Evolutionary conservation across 768 basidiomycete genomes (phyloP), one percentile per base, ranked within the genome.

Genomic region (Chlorophyllum brunneum): DNA sequence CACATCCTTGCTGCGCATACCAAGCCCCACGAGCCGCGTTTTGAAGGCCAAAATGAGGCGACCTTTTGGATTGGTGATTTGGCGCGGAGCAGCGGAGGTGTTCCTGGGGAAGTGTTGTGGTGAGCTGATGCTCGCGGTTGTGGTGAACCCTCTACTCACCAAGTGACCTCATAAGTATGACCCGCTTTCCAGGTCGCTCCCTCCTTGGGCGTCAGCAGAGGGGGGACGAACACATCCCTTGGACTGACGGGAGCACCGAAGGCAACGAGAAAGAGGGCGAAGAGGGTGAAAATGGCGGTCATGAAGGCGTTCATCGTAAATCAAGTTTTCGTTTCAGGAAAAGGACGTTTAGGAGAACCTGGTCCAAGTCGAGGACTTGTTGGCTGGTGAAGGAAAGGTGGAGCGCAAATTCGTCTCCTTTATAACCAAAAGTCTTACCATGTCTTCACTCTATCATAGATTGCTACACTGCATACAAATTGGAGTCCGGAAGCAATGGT

Each of bases 31-130:
- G 18, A 72, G 56, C 16, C 41, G 34, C 15, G 64, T 63, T 42
- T 66, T 56, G 43, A 64, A 65, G 34, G 66, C 65, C 39, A 78
- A 66, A 29, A 74, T 59, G 47, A 78, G 67, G 51, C 58, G 63
- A n/a, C 71, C 75, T 20, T 59, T 48, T n/a, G 51, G 58, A 65
- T 78, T 77, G 26, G 75, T 76, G 59, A 78, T 76, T 15, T 69
- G 58, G 33, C 43, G 54, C 4, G 76, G 76, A 15, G 74, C 63
- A 31, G 64, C 48, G n/a, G 70, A 58, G n/a, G 65, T 65, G 54
- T 75, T 64, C 74, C 74, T 75, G 54, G 2, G 37, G 29, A 46
- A 18, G 39, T n/a, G 11, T n/a, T 48, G 43, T 20, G 40, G 37
- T 54, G 23, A 45, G 43, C 27, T 29, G 11, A 8, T 27, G 18